Conservation (phyloP, 2,329 filamentous ascomycete species). For the Sarocladium oryzae region DNA sequence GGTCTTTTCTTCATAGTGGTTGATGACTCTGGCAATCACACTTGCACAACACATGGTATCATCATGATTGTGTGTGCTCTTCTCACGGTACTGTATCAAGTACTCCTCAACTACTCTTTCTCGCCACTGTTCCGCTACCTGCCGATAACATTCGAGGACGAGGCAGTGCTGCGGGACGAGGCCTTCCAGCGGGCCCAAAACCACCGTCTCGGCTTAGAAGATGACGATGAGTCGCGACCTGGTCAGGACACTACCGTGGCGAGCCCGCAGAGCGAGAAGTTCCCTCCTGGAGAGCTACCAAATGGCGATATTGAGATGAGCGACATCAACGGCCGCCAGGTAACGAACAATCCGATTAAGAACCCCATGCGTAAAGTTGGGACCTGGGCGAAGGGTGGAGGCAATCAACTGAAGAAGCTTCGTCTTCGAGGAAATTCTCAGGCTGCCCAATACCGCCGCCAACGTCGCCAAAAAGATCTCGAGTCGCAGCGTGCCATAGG, state of each 20-base stretch:
- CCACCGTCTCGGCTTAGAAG: constrained; percentile 57
- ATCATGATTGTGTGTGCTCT: constrained; percentile 72
- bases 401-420: constrained; percentile 40
- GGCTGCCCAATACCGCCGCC: constrained; percentile 41
- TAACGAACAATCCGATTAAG: constrained; percentile 24
- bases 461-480: constrained; percentile 52
- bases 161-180: constrained; percentile 84
- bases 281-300: constrained; percentile 24
- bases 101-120: constrained; percentile 76
- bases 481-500: constrained; percentile 69
- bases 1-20: constrained; percentile 79
- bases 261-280: not conserved
- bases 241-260: not conserved
- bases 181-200: constrained; percentile 78
- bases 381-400: constrained; percentile 36
- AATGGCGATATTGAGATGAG: constrained; percentile 35
- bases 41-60: constrained; percentile 71
- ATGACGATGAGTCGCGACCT: constrained; percentile 26
- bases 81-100: constrained; percentile 71
- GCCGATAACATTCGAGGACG: constrained; percentile 92
- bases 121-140: constrained; percentile 80
- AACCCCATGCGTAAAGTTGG: constrained; percentile 42
- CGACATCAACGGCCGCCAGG: constrained; percentile 19
- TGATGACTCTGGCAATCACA: constrained; percentile 44
- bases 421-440: constrained; percentile 21